Evolutionary conservation across 805 yeast species (phyloP).

Genomic region (Wickerhamomyces hampshirensis): DNA sequence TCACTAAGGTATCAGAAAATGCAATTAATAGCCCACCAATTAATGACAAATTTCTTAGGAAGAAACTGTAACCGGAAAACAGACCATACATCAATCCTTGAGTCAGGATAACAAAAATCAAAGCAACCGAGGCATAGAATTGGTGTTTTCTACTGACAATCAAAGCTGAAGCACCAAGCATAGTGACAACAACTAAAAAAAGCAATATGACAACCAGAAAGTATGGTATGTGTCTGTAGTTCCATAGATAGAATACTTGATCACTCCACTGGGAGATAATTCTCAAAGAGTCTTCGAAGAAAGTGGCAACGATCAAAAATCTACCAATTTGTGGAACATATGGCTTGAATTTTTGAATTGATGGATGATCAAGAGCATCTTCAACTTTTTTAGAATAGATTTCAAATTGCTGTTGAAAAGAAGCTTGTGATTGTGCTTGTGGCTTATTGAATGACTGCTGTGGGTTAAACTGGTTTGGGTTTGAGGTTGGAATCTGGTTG

Average conservation of each 20-base stretch:
- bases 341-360: constrained; percentile 49
- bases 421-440: constrained; percentile 9
- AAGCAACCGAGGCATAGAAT: constrained; percentile 62
- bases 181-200: constrained; percentile 53
- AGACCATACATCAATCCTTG: constrained; percentile 91
- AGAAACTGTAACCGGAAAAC: constrained; percentile 72
- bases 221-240: constrained; percentile 73
- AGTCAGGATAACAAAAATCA: constrained; percentile 64
- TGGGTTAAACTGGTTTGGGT: constrained; percentile 14
- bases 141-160: constrained; percentile 67
- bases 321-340: constrained; percentile 87
- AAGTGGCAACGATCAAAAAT: constrained; percentile 87
- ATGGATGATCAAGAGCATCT: constrained; percentile 44
- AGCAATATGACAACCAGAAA: constrained; percentile 75
- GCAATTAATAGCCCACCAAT: constrained; percentile 90
- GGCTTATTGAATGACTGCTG: background rate
- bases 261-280: constrained; percentile 86
- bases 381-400: constrained; percentile 48
- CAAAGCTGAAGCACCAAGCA: constrained; percentile 69
- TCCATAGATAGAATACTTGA: constrained; percentile 79
- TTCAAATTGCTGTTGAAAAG: constrained; percentile 7
- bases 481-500: constrained; percentile 23
- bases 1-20: constrained; percentile 78
- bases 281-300: constrained; percentile 83
- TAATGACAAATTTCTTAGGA: constrained; percentile 82